Conservation (phyloP, 176 grass and related monocot species). For the bread wheat (Triticum aestivum) region DNA sequence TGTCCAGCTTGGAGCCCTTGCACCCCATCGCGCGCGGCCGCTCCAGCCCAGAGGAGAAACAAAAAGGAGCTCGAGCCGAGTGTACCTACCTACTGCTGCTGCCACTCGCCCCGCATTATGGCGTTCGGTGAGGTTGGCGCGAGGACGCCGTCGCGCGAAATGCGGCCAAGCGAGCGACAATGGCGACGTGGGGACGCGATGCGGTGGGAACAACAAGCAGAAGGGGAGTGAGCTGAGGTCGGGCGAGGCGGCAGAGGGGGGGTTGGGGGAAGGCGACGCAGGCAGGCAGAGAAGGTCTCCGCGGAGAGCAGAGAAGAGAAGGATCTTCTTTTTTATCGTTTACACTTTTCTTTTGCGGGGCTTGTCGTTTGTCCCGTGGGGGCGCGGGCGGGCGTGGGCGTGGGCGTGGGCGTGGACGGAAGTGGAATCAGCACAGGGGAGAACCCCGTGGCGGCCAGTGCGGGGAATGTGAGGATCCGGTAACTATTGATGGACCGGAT, state of each 20-base stretch:
- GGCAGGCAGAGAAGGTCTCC: neutral
- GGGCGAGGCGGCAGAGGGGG: neutral
- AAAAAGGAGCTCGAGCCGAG: neutral
- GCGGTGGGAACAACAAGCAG: neutral
- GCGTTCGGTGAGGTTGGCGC: conserved; percentile 48
- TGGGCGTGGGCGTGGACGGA: neutral
- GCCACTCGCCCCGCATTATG: conserved; percentile 21
- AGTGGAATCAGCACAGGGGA: neutral
- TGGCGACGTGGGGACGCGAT: neutral
- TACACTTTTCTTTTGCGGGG: neutral
- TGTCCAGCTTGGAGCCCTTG: conserved; percentile 78
- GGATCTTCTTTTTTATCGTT: conserved; percentile 54
- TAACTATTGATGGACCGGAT: neutral
- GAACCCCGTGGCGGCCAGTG: neutral
- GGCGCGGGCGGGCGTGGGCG: neutral
- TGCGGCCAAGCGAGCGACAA: neutral
- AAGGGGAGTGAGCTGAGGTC: neutral
- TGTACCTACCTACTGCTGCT: neutral
- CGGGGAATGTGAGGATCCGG: neutral
- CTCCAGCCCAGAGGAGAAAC: neutral
- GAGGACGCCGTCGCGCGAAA: neutral
- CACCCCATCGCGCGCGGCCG: conserved; percentile 60
- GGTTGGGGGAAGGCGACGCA: neutral
- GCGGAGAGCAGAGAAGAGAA: neutral
- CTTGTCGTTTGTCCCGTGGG: conserved; percentile 2